Evolutionary conservation across 2,329 filamentous ascomycete genomes (phyloP).

Genomic region (Aspergillus sp.): DNA sequence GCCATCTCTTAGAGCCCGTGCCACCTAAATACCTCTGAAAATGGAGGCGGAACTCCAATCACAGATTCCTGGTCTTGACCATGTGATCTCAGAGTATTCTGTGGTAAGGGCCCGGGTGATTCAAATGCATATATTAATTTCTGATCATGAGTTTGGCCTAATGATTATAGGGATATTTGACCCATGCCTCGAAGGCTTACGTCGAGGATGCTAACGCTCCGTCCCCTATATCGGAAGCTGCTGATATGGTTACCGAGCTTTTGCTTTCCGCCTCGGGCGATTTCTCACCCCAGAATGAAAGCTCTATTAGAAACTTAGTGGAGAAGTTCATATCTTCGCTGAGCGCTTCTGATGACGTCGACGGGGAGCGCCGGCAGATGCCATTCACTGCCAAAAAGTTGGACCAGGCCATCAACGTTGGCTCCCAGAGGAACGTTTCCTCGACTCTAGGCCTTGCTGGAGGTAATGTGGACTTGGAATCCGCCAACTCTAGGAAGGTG

Average conservation of each 20-base stretch:
- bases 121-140: neutral
- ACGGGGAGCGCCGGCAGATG: constrained; percentile 66
- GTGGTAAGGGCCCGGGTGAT: constrained; percentile 48
- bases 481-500: constrained; percentile 87
- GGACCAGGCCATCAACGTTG: constrained; percentile 93
- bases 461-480: constrained; percentile 86
- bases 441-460: constrained; percentile 87
- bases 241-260: constrained; percentile 78
- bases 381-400: constrained; percentile 79
- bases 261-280: constrained; percentile 91
- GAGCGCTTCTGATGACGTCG: constrained; percentile 67
- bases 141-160: constrained; percentile 6
- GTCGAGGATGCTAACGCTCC: constrained; percentile 67
- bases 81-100: constrained; percentile 85
- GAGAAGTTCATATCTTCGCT: constrained; percentile 86
- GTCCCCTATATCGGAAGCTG: constrained; percentile 81
- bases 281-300: constrained; percentile 68
- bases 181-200: constrained; percentile 85
- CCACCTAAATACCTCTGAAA: constrained; percentile 2
- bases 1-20: neutral
- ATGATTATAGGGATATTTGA: constrained; percentile 69
- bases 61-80: constrained; percentile 83
- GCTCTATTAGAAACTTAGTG: constrained; percentile 78
- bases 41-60: constrained; percentile 90
- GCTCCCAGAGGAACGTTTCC: constrained; percentile 91